These are phyloP conservation scores for Aureobasidium lini DNA, from an alignment of 2,329 filamentous ascomycete species.

Conservation along the genomic window DNA sequence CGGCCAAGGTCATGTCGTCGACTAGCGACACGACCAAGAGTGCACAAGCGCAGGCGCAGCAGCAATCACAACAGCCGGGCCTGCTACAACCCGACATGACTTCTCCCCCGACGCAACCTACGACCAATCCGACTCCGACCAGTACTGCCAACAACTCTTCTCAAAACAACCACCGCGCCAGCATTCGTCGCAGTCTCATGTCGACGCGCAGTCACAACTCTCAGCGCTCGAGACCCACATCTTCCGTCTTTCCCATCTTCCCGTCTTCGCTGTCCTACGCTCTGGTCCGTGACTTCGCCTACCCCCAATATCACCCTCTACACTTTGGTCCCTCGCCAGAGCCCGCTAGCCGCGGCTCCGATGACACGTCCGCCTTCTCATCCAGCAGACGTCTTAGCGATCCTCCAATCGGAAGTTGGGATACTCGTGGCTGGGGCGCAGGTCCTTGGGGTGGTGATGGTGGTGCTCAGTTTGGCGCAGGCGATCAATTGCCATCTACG, in stretches of 20 bases:
- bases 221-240: slow-evolving; percentile 15
- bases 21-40: not conserved
- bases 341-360: slow-evolving; percentile 7
- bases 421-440: slow-evolving; percentile 55
- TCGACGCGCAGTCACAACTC: slow-evolving; percentile 9
- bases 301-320: slow-evolving; percentile 70
- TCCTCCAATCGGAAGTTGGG: slow-evolving; percentile 59
- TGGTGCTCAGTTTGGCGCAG: slow-evolving; percentile 21
- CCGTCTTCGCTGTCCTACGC: slow-evolving; percentile 81
- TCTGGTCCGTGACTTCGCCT: slow-evolving; percentile 94
- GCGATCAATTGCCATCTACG: slow-evolving; percentile 26
- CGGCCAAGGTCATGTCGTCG: slow-evolving; percentile 6
- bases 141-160: not conserved
- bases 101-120: not conserved
- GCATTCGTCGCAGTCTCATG: slow-evolving; percentile 7
- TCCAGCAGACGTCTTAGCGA: slow-evolving; percentile 49
- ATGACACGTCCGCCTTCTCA: slow-evolving; percentile 80
- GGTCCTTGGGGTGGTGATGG: slow-evolving; percentile 38
- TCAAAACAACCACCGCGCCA: slow-evolving; percentile 5
- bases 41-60: slow-evolving; percentile 4
- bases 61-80: not conserved
- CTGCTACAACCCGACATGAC: slow-evolving; percentile 9
- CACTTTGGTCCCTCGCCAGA: slow-evolving; percentile 90
- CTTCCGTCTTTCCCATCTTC: slow-evolving; percentile 64
- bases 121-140: not conserved